phyloP scores from a whole-genome alignment of 495 filamentous ascomycete species.

The Hypoxylon crocopeplum region DNA sequence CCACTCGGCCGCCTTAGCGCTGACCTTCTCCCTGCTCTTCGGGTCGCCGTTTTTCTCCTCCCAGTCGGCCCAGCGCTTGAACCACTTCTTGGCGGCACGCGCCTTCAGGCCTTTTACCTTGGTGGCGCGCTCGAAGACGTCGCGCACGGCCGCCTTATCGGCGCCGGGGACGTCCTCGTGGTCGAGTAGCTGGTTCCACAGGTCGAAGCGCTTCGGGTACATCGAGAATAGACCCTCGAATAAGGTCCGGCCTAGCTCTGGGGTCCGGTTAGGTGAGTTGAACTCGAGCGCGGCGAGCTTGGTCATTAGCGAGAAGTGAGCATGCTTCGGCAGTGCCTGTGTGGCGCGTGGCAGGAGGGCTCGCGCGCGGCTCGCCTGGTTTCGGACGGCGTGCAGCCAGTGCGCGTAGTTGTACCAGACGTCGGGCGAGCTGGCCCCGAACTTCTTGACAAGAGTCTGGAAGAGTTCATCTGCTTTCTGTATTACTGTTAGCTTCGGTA shows the following conservation, averaged over 20 bases:
- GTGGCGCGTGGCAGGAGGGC: constrained; percentile 83
- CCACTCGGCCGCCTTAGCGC: constrained; percentile 76
- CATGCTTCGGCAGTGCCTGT: constrained; percentile 73
- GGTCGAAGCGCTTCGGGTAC: constrained; percentile 85
- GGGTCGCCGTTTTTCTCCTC: constrained; percentile 76
- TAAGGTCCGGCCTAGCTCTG: constrained; percentile 91
- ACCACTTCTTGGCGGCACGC: constrained; percentile 78
- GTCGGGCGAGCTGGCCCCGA: constrained; percentile 74
- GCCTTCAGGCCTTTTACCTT: constrained; percentile 72
- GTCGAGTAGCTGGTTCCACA: constrained; percentile 91
- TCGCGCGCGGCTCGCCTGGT: constrained; percentile 75
- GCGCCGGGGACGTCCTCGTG: constrained; percentile 64
- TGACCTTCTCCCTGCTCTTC: constrained; percentile 74
- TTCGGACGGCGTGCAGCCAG: constrained; percentile 78
- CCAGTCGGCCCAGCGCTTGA: constrained; percentile 81
- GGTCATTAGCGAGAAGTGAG: constrained; percentile 77
- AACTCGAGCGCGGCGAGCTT: constrained; percentile 94
- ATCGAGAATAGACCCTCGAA: constrained; percentile 86
- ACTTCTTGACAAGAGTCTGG: constrained; percentile 83
- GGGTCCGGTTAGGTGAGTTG: constrained; percentile 78
- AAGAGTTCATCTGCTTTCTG: constrained; percentile 92
- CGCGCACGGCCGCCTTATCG: constrained; percentile 66
- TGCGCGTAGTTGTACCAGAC: constrained; percentile 95
- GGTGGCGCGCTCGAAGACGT: constrained; percentile 80
- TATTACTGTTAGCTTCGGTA: constrained; percentile 33